Conservation (phyloP, 495 filamentous ascomycete genomes). For the Aspergillus campestris region DNA sequence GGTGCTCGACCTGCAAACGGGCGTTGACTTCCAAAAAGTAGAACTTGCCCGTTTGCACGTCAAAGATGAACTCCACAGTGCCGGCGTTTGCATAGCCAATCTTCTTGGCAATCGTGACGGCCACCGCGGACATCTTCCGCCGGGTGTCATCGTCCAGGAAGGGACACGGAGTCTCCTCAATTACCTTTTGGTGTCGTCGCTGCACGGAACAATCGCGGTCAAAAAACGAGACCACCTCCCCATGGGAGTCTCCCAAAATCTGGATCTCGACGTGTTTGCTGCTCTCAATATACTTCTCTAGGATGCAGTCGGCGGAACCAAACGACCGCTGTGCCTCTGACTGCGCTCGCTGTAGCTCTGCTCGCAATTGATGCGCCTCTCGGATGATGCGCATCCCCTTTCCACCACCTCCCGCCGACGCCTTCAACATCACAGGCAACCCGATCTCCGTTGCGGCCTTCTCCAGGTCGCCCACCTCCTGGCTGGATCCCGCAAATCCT, state of each 20-base stretch:
- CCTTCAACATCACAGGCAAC: constrained; percentile 83
- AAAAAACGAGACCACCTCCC: constrained; percentile 63
- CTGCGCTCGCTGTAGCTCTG: constrained; percentile 65
- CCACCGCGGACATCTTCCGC: constrained; percentile 71
- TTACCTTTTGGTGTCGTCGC: constrained; percentile 82
- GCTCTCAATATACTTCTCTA: constrained; percentile 81
- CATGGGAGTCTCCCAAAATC: constrained; percentile 72
- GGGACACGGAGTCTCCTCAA: constrained; percentile 83
- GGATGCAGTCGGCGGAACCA: constrained; percentile 72
- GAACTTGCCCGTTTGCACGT: constrained; percentile 71
- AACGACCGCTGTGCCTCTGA: constrained; percentile 74
- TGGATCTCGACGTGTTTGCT: constrained; percentile 88
- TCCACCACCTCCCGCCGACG: constrained; percentile 85
- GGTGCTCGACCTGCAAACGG: constrained; percentile 85
- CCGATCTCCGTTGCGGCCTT: constrained; percentile 59
- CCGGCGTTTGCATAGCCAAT: constrained; percentile 83
- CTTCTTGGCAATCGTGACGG: constrained; percentile 62
- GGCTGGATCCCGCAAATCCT: constrained; percentile 70
- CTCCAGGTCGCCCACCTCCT: constrained; percentile 53
- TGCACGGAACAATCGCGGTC: constrained; percentile 78
- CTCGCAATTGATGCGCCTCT: constrained; percentile 53
- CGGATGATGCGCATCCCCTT: constrained; percentile 81
- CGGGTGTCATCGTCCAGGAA: constrained; percentile 59
- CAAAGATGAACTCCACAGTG: constrained; percentile 91
- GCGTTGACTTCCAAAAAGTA: constrained; percentile 98